Evolutionary conservation across 2,329 filamentous ascomycete species (phyloP).

Genomic region (Colletotrichum eremochloae): DNA sequence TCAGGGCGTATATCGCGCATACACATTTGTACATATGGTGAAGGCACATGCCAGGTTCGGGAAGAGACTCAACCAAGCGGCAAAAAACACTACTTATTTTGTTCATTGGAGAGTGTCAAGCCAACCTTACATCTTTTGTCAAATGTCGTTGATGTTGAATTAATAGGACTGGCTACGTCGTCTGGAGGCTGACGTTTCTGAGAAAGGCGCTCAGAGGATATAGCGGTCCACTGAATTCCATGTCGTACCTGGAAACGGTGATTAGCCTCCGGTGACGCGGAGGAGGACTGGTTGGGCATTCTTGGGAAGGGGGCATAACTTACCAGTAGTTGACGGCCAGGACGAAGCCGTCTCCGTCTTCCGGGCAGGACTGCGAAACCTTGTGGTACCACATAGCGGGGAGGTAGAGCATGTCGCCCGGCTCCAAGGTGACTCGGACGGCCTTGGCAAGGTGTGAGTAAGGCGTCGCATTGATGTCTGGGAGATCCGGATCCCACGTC

Average conservation of each 20-base stretch:
- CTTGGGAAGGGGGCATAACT: slow-evolving; percentile 48
- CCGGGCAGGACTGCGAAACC: slow-evolving; percentile 77
- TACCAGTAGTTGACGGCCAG: slow-evolving; percentile 88
- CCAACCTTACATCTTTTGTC: background rate
- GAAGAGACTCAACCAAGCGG: slow-evolving; percentile 30
- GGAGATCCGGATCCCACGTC: slow-evolving; percentile 79
- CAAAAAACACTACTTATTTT: slow-evolving; percentile 13
- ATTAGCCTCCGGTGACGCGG: background rate
- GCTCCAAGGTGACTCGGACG: slow-evolving; percentile 75
- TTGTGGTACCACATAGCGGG: slow-evolving; percentile 88
- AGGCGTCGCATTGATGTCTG: slow-evolving; percentile 61
- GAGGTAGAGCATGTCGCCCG: slow-evolving; percentile 86
- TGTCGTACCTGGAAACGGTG: slow-evolving; percentile 75
- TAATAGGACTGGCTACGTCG: background rate
- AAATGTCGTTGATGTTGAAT: background rate
- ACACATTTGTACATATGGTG: slow-evolving; percentile 37
- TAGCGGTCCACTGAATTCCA: slow-evolving; percentile 79
- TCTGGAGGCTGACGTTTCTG: slow-evolving; percentile 51
- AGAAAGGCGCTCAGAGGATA: slow-evolving; percentile 73
- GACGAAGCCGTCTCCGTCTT: slow-evolving; percentile 79
- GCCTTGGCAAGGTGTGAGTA: slow-evolving; percentile 73
- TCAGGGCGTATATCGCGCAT: slow-evolving; percentile 32
- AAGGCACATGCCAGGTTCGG: slow-evolving; percentile 14
- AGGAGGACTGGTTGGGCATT: background rate
- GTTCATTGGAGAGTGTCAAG: slow-evolving; percentile 9